Conservation (phyloP, 139 green algal species). For the Desmodesmus armatus region DNA sequence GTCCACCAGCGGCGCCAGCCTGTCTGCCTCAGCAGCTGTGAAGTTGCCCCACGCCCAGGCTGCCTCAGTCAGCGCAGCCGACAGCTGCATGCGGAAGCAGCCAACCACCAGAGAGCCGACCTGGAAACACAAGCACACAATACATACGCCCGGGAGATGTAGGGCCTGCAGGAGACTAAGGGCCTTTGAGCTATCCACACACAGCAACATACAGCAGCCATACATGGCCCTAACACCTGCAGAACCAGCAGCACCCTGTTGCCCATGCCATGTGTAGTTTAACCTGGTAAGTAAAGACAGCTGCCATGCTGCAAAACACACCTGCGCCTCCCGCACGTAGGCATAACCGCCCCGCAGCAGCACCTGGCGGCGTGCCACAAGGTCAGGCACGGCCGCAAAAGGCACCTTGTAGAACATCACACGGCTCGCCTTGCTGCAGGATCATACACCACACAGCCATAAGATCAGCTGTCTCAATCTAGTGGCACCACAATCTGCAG, state of each 20-base stretch:
- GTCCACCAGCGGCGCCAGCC: conserved; percentile 88
- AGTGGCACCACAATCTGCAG: too few relatives aligned
- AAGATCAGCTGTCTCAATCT: too few relatives aligned
- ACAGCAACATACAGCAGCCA: not conserved
- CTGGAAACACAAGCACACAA: not conserved
- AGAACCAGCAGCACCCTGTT: not conserved
- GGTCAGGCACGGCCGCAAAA: conserved; percentile 84
- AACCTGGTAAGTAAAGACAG: too few relatives aligned
- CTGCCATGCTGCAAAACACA: too few relatives aligned
- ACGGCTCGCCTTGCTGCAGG: not conserved
- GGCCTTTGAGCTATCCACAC: too few relatives aligned
- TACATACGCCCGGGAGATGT: too few relatives aligned
- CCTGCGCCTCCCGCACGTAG: conserved; percentile 82
- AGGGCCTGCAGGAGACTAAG: too few relatives aligned
- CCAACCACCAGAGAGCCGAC: conserved; percentile 73
- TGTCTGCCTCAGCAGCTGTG: conserved; percentile 71
- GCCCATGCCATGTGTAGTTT: too few relatives aligned
- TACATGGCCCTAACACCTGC: not conserved
- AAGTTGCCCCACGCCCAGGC: conserved; percentile 72
- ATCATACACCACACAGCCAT: too few relatives aligned
- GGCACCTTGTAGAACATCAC: conserved; percentile 81
- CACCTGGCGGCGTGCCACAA: conserved; percentile 83
- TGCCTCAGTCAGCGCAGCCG: conserved; percentile 66
- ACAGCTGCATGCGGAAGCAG: conserved; percentile 63
- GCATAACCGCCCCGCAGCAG: conserved; percentile 79